These are phyloP conservation scores for Lyophyllum decastes DNA, from an alignment of 768 basidiomycete genomes.

Conservation along the genomic window DNA sequence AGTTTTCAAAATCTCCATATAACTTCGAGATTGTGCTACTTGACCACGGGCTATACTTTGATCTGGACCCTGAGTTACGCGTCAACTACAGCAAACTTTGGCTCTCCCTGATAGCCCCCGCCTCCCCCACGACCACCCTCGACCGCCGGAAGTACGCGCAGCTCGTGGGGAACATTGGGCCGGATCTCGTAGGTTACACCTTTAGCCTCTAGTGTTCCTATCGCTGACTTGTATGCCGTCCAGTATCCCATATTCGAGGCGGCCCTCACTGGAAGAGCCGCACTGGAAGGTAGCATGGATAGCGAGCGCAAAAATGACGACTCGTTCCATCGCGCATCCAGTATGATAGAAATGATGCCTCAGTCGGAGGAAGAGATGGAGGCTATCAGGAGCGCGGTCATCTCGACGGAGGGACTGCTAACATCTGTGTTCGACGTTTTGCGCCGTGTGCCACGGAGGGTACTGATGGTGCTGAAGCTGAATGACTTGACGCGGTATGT, in stretches of 20 bases:
- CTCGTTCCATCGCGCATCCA: conserved; percentile 63
- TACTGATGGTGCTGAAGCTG: conserved; percentile 81
- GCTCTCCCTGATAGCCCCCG: conserved; percentile 81
- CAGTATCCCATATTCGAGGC: conserved; percentile 95
- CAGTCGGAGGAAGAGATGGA: conserved; percentile 80
- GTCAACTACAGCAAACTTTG: conserved; percentile 88
- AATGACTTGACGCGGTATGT: conserved; percentile 82
- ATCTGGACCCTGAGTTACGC: conserved; percentile 77
- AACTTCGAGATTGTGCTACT: conserved; percentile 96
- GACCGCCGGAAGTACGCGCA: conserved; percentile 87
- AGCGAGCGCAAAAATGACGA: conserved; percentile 36
- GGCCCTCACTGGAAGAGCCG: conserved; percentile 87
- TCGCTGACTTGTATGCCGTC: background rate
- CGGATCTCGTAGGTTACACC: conserved; percentile 70
- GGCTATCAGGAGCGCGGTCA: conserved; percentile 79
- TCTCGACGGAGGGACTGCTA: conserved; percentile 80
- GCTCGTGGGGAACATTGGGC: conserved; percentile 87
- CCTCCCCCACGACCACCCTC: conserved; percentile 60
- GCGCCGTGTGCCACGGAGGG: conserved; percentile 79
- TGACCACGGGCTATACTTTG: conserved; percentile 95
- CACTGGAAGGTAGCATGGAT: conserved; percentile 64
- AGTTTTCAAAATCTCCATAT: conserved; percentile 71
- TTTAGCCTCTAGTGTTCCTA: conserved; percentile 1
- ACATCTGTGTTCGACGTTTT: conserved; percentile 86
- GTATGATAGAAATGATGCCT: conserved; percentile 73